These are phyloP conservation scores for Neltuma alba DNA, from an alignment of 306 rosid species.

Conservation along the genomic window DNA sequence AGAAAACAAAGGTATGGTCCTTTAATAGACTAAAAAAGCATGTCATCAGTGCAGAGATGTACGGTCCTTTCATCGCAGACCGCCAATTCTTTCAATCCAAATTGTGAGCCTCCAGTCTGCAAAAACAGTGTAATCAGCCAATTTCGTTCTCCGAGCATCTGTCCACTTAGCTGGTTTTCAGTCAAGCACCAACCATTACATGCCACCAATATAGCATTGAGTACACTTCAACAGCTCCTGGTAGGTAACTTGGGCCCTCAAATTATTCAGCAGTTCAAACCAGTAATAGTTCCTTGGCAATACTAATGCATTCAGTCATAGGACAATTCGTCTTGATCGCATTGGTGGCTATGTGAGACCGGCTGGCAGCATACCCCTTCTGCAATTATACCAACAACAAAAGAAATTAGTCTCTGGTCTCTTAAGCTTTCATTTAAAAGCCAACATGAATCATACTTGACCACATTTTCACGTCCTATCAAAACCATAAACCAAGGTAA, in stretches of 20 bases:
- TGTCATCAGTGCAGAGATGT: not conserved
- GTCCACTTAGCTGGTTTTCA: not conserved
- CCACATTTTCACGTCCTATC: slow-evolving; percentile 16
- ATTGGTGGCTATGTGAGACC: slow-evolving; percentile 83
- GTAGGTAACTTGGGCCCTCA: slow-evolving; percentile 21
- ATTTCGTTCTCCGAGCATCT: not conserved
- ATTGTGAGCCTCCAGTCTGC: not conserved
- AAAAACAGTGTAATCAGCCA: not conserved
- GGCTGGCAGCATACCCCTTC: slow-evolving; percentile 86
- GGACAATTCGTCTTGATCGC: slow-evolving; percentile 92
- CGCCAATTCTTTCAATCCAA: not conserved
- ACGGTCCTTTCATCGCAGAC: not conserved
- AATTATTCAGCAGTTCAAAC: slow-evolving; percentile 34
- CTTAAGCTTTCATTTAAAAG: slow-evolving; percentile 13
- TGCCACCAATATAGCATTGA: not conserved
- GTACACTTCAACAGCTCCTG: not conserved
- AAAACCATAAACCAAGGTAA: not conserved
- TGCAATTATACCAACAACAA: slow-evolving; percentile 46
- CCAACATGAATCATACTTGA: slow-evolving; percentile 22
- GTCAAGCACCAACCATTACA: not conserved
- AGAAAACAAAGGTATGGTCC: not conserved
- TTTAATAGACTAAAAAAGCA: not conserved
- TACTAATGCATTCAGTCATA: slow-evolving; percentile 77
- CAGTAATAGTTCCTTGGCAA: slow-evolving; percentile 64
- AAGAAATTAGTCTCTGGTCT: slow-evolving; percentile 22